A percentile compares a stretch with the other conserved stretches of the same genome.
These are phyloP conservation scores for Yamadazyma dushanensis DNA, from an alignment of 1,139 yeast species.

Conservation along the genomic window DNA sequence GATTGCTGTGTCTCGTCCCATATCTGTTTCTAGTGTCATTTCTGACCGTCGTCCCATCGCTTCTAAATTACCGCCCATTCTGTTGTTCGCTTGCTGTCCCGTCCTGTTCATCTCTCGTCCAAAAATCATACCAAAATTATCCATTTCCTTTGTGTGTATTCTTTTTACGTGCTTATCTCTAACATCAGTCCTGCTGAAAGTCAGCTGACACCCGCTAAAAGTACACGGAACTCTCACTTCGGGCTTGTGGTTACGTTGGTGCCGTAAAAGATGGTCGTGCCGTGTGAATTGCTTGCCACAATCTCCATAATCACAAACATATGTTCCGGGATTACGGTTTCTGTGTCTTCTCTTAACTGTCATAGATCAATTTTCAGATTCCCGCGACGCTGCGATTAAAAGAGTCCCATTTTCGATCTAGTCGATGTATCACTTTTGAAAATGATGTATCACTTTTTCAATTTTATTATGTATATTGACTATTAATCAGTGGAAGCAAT, in stretches of 20 bases:
- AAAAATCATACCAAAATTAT: too few relatives aligned
- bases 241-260: slow-evolving; percentile 43
- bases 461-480: too few relatives aligned
- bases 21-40: too few relatives aligned
- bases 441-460: too few relatives aligned
- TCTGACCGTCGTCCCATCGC: background rate
- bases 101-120: too few relatives aligned
- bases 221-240: slow-evolving; percentile 23
- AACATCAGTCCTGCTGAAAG: slow-evolving; percentile 38
- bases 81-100: too few relatives aligned
- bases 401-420: too few relatives aligned
- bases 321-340: slow-evolving; percentile 12
- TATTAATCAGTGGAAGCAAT: slow-evolving; percentile 29
- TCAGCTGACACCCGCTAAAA: slow-evolving; percentile 32
- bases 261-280: slow-evolving; percentile 39
- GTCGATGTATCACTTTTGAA: too few relatives aligned
- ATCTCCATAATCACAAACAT: slow-evolving; percentile 17
- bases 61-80: too few relatives aligned
- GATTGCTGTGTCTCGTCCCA: too few relatives aligned
- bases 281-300: slow-evolving; percentile 38
- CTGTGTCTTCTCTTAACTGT: slow-evolving; percentile 10
- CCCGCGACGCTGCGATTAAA: background rate
- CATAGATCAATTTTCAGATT: background rate
- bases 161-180: slow-evolving; percentile 36
- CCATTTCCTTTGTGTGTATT: slow-evolving; percentile 17